phyloP scores from a whole-genome alignment of 2,329 filamentous ascomycete species.

The Nemania diffusa region DNA sequence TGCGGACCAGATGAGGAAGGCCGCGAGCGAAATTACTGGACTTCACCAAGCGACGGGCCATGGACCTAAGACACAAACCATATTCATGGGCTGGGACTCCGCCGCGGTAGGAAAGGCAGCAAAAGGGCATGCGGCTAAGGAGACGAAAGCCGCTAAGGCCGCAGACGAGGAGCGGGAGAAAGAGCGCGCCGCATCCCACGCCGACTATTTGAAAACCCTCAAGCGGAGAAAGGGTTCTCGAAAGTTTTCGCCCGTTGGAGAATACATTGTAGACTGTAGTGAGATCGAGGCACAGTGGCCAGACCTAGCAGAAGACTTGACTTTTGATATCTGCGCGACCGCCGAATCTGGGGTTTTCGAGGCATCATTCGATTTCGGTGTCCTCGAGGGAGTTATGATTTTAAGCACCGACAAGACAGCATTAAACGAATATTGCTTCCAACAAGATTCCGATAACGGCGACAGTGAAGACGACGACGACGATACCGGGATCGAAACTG shows the following conservation, averaged over 20 bases:
- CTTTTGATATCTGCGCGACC: conserved; percentile 43
- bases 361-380: conserved; percentile 48
- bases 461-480: conserved; percentile 23
- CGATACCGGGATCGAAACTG: neutral
- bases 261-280: conserved; percentile 44
- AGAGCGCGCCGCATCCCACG: conserved; percentile 20
- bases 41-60: conserved; percentile 21
- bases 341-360: conserved; percentile 44
- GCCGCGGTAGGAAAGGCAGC: conserved; percentile 22
- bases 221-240: neutral
- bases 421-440: conserved; percentile 42
- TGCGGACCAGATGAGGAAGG: conserved; percentile 5
- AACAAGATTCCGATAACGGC: conserved; percentile 20
- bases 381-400: conserved; percentile 47
- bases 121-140: conserved; percentile 1
- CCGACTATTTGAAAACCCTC: conserved; percentile 26
- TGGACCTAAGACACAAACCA: conserved; percentile 9
- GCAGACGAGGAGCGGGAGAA: conserved; percentile 14
- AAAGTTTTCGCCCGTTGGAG: conserved; percentile 40
- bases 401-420: conserved; percentile 41
- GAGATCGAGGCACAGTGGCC: conserved; percentile 44
- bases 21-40: conserved; percentile 19
- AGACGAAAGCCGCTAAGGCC: conserved; percentile 10
- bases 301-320: conserved; percentile 40
- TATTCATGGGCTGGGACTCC: conserved; percentile 35